Evolutionary conservation across 2,329 filamentous ascomycete genomes (phyloP), one percentile per base, ranked within the genome.

Genomic region (Xylariaceae sp.): DNA sequence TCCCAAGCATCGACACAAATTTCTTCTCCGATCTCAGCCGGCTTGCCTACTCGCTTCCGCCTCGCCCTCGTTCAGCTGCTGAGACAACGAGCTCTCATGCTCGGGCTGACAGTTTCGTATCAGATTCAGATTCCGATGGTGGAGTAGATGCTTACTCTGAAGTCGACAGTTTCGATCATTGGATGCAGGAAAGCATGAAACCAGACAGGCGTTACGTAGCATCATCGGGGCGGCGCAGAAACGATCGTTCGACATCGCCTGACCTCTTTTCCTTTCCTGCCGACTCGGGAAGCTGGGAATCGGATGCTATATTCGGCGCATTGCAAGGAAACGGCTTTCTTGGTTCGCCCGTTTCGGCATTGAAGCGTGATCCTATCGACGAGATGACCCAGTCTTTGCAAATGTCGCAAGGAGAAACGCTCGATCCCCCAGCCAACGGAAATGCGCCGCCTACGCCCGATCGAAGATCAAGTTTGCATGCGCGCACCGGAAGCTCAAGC

Each of bases 191-290:
- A 66, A 81, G 80, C 50, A 69, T 76, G 29, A 79, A 79, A 45
- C 75, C 79, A 0, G 66, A 70, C 2, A 67, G 60, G 12, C 48
- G 50, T n/a, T 55, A 64, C 40, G 26, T 19, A 9, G 44, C 21
- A 21, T 21, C 49, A 0, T 52, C 59, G 5, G 48, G 60, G 29
- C 58, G 53, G 51, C 54, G 14, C 46, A 54, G 44, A 37, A 47
- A 19, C 41, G 55, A 23, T n/a, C 58, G 53, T 59, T 64, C 43
- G 67, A 71, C 21, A 0, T 83, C 81, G 3, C 82, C 82, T 0
- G 82, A 85, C 54, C 71, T 85, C 1, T 85, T 85, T 56, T 74
- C 77, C 18, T 83, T 85, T 54, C 81, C 82, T 0, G 70, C 69
- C 0, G 71, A 66, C 6, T 66, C 73, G 0, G 67, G 68, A 16